These are phyloP conservation scores for Rhipidocladum racemiflorum DNA, from an alignment of 176 grass and related monocot species.

Conservation along the genomic window DNA sequence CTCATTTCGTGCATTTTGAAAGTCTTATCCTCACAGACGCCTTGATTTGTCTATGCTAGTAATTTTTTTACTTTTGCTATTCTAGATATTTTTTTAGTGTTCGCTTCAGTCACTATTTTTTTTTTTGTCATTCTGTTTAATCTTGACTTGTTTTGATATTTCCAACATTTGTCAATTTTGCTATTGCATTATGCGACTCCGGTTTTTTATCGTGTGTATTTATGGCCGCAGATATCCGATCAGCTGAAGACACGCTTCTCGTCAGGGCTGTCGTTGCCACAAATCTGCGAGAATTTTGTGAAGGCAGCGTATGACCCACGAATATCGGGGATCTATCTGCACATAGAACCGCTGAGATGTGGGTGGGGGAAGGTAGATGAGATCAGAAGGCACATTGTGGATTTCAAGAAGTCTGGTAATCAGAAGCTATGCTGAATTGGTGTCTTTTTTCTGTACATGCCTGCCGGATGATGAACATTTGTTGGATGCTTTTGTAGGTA, in stretches of 20 bases:
- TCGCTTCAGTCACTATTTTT: background rate
- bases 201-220: background rate
- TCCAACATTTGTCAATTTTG: background rate
- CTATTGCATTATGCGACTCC: background rate
- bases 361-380: constrained; percentile 95
- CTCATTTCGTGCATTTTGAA: constrained; percentile 9
- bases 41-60: background rate
- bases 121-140: constrained; percentile 7
- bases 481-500: constrained; percentile 57
- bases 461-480: constrained; percentile 1
- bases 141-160: background rate
- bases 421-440: constrained; percentile 5
- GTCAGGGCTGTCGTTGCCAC: constrained; percentile 72
- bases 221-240: constrained; percentile 67
- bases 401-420: constrained; percentile 94
- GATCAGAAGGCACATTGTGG: constrained; percentile 82
- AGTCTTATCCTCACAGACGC: background rate
- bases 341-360: constrained; percentile 78
- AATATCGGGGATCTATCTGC: constrained; percentile 83
- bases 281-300: constrained; percentile 87
- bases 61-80: background rate
- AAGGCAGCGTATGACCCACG: constrained; percentile 94
- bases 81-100: background rate
- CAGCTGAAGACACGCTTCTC: constrained; percentile 66
- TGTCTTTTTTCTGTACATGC: constrained; percentile 4